phyloP scores from a whole-genome alignment of 805 yeast species.

The Ogataea minuta region DNA sequence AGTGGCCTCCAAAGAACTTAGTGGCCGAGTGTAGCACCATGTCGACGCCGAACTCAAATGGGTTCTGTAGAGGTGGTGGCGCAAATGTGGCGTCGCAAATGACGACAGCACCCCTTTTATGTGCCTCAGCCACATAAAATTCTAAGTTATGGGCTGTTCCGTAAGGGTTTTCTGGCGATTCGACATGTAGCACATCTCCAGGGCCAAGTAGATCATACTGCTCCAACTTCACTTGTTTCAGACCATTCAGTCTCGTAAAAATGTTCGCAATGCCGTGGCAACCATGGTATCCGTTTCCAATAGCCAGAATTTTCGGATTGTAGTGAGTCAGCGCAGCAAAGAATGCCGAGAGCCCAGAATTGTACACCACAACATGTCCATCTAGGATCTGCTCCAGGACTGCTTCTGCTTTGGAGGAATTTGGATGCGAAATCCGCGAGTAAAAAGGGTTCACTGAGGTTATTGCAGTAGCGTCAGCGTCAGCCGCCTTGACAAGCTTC shows the following conservation, averaged over 20 bases:
- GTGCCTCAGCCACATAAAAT: conserved; percentile 67
- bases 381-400: conserved; percentile 58
- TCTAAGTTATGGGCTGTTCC: conserved; percentile 65
- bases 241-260: conserved; percentile 57
- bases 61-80: conserved; percentile 85
- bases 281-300: conserved; percentile 86
- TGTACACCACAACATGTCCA: conserved; percentile 66
- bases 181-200: conserved; percentile 81
- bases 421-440: conserved; percentile 76
- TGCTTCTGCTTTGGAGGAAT: conserved; percentile 63
- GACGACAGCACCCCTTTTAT: conserved; percentile 69
- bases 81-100: conserved; percentile 88
- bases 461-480: conserved; percentile 18
- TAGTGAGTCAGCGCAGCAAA: conserved; percentile 66
- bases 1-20: conserved; percentile 94
- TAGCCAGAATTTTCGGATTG: conserved; percentile 69
- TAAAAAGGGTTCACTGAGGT: conserved; percentile 45
- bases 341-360: conserved; percentile 81
- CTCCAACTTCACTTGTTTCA: conserved; percentile 49
- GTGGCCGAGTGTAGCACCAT: conserved; percentile 92
- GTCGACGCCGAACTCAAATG: conserved; percentile 82
- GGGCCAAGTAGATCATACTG: conserved; percentile 46
- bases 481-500: conserved; percentile 48
- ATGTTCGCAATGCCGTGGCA: conserved; percentile 68
- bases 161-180: conserved; percentile 85